A percentile compares a stretch with the other conserved stretches of the same genome.
phyloP scores from a whole-genome alignment of 1,139 yeast species.

The Arxiozyma slooffiae region DNA sequence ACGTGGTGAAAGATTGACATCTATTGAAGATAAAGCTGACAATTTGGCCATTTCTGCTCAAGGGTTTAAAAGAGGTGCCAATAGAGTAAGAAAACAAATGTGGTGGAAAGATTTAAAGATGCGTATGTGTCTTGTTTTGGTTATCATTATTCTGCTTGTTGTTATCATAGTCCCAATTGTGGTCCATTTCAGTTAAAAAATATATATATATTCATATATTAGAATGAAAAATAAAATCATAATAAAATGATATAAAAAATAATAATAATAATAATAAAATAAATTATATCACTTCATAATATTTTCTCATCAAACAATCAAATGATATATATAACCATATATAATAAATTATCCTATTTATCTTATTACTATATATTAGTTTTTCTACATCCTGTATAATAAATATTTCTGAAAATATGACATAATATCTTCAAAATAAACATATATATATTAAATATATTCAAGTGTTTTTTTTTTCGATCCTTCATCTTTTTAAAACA shows the following conservation, averaged over 20 bases:
- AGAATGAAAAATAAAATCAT: too few species aligned
- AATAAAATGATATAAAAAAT: too few species aligned
- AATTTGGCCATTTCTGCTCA: constrained; percentile 89
- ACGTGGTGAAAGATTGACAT: constrained; percentile 85
- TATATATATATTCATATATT: too few species aligned
- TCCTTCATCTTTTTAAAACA: too few species aligned
- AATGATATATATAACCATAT: neutral
- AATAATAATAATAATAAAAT: too few species aligned
- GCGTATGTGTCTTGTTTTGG: constrained; percentile 84
- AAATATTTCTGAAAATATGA: neutral
- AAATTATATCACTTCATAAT: neutral
- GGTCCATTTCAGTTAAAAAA: constrained; percentile 58
- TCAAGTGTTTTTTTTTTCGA: too few species aligned
- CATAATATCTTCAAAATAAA: too few species aligned
- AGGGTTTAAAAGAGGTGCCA: constrained; percentile 94
- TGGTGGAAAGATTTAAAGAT: constrained; percentile 99
- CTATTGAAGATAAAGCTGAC: constrained; percentile 89
- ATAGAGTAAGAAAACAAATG: constrained; percentile 96
- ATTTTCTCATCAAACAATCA: neutral
- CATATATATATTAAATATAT: too few species aligned
- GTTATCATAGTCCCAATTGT: constrained; percentile 93
- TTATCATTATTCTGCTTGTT: constrained; percentile 66
- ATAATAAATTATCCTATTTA: too few species aligned
- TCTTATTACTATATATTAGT: neutral
- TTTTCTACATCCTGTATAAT: neutral